Base-by-base conservation (phyloP, 2,329 filamentous ascomycete genomes). In the Chrysoporthe deuterocubensis region DNA sequence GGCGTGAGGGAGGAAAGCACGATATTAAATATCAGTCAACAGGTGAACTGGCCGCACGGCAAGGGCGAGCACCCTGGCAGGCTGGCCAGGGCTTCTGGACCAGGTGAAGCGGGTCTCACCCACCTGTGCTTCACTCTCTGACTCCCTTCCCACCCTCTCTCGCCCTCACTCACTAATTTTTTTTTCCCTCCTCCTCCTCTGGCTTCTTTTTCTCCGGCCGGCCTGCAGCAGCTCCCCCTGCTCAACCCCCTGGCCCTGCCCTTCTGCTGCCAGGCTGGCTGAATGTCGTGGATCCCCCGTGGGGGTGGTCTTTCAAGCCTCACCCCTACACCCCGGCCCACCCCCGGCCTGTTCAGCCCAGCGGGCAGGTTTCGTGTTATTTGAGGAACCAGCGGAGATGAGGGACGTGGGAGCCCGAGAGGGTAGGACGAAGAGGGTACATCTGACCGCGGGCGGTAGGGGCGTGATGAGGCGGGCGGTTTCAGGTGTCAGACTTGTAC, bases 11-110 rank as follows among this genome's bases (percentile, higher is more conserved):
- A 59, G 61, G 65, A 50, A 63, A 46, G 60, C 46, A 43, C 46
- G 54, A 48, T 54, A 57, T 63, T 67, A 63, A 67, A 67, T 63
- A 67, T 63, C 60, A 50, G 50, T 32, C 54, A 32, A 37, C 50
- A 18, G 26, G 40, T 21, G 43, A 42, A 44, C 42, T 46, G 34
- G 52, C 37, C 11, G 18, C 37, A 40, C 37, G 18, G 57, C 57
- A 60, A 44, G 40, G 37, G 40, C 21, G n/a, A 26, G 37, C 5
- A n/a, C n/a, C n/a, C 57, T 7, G n/a, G 57, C 57, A 59, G 57
- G n/a, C 57, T 44, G 57, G 57, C 40, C 37, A 21, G 34, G 13
- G 40, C 56, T 37, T 37, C 34, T 58, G 32, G 56, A 54, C 26
- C 50, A 54, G 6, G 48, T 52, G 50, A 26, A 26, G 61, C 43